Base-by-base conservation (phyloP, 306 rosid genomes). In the Fagus sylvatica region DNA sequence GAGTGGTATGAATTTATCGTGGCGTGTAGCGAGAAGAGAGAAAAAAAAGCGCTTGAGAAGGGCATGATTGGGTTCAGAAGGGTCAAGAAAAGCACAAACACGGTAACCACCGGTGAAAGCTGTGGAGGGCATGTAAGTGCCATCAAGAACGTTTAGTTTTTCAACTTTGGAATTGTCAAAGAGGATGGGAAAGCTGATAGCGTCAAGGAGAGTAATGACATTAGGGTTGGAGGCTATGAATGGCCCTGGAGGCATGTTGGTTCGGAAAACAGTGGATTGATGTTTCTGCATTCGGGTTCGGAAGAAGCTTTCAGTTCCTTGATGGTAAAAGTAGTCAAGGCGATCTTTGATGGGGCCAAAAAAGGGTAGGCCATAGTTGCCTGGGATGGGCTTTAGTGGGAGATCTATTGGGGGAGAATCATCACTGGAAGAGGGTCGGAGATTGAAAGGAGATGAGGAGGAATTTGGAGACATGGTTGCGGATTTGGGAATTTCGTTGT, bases 211-310 rank as follows among this genome's bases (percentile, higher is more conserved):
- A 12, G 80, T 85, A 3, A 93, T 1, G 79, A 91, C 98, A 32
- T 67, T 79, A 0, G 98, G 66, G 46, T 87, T 53, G 7, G 84
- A 80, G 28, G 98, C 74, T 5, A 90, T 82, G 88, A 93, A 85
- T 2, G 91, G 81, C 0, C 98, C 97, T 0, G 97, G 98, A 0
- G 97, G 97, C 94, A 91, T 87, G 84, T 93, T 93, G 71, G 91
- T 81, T 0, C 91, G 83, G 59, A 93, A 77, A 5, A 93, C 91
- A 0, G 98, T 91, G 79, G 98, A 93, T 1, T 71, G 19, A 82
- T 87, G 49, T 1, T 74, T 69, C 0, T 69, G 15, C 66, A 93
- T 85, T 15, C 88, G 43, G 2, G 89, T 3, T 32, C 69, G 49
- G 89, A 93, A 91, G 89, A 88, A 93, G 1, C 74, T 48, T 48